Conservation (phyloP, 768 basidiomycete genomes). For the Suillus ampliporus region DNA sequence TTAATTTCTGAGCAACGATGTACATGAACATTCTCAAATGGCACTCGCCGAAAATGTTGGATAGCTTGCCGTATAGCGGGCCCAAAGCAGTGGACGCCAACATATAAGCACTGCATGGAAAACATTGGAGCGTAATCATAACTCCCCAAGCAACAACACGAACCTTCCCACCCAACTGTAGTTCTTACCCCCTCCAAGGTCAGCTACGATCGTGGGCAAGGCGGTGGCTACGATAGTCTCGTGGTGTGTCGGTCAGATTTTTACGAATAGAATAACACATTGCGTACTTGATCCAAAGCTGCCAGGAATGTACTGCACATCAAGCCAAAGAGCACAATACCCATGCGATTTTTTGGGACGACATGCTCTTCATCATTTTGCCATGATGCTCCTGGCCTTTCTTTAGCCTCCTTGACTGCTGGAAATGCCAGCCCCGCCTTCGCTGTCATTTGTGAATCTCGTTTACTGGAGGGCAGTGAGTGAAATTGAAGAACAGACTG, state of each 20-base stretch:
- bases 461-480: neutral
- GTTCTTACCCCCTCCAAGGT: constrained; percentile 50
- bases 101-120: constrained; percentile 46
- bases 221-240: constrained; percentile 56
- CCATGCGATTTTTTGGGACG: constrained; percentile 47
- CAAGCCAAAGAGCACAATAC: constrained; percentile 48
- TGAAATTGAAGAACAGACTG: neutral
- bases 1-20: constrained; percentile 2
- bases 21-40: neutral
- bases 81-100: constrained; percentile 48
- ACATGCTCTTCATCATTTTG: constrained; percentile 45
- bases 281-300: constrained; percentile 51
- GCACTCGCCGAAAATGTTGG: constrained; percentile 43
- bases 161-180: constrained; percentile 58
- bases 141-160: constrained; percentile 2
- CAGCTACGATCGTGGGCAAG: constrained; percentile 52
- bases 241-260: neutral
- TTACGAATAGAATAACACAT: neutral
- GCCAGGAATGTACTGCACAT: constrained; percentile 51
- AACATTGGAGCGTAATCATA: neutral
- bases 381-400: constrained; percentile 41
- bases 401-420: constrained; percentile 11
- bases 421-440: neutral
- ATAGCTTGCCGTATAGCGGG: constrained; percentile 54
- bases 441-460: neutral